Evolutionary conservation across 192 early-diverging fungal genomes (phyloP), one percentile per base, ranked within the genome.

Genomic region (Umbelopsis vinacea): DNA sequence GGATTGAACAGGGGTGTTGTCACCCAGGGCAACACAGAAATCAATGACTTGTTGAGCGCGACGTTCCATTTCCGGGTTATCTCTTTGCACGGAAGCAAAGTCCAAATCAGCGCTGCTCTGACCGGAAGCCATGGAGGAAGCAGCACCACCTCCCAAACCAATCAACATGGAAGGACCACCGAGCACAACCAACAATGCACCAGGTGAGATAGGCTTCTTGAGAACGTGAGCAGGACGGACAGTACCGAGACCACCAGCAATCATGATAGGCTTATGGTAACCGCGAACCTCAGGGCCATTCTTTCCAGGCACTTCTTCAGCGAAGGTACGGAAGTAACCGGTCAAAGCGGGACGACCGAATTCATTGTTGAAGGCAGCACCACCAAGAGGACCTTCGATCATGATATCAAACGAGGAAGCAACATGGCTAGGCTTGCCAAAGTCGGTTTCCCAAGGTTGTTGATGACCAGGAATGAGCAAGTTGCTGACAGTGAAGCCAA

Each of bases 201-300:
- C 96, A 3, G 94, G 88, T 8, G 82, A 76, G 71, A 99, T 97
- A 67, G 88, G 83, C 72, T 90, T 84, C 83, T 99, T 99, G 67
- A 89, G 88, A 55, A 96, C 89, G 47, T 98, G 96, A 84, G 89
- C 86, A 48, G 93, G 92, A 35, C 96, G 90, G 53, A 99, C 91
- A 46, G 92, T 92, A 72, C 98, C 98, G 70, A 98, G 84, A 54
- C 98, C 98, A 74, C 98, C 98, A 19, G 98, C 97, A 71, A 99
- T 89, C 98, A 98, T 99, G 72, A 99, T 98, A 19, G 98, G 98
- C 83, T 99, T 99, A 83, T 99, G 97, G 85, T 95, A 99, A 9
- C 98, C 98, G 67, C 97, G 91, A 71, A 93, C 76, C 78, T 96
- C 96, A 63, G 72, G 74, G 35, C 79, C 74, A 37, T 84, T 82